Evolutionary conservation across 192 early-diverging fungal species (phyloP), one percentile per base, ranked within the genome.

Genomic region (Rhizophagus clarus): DNA sequence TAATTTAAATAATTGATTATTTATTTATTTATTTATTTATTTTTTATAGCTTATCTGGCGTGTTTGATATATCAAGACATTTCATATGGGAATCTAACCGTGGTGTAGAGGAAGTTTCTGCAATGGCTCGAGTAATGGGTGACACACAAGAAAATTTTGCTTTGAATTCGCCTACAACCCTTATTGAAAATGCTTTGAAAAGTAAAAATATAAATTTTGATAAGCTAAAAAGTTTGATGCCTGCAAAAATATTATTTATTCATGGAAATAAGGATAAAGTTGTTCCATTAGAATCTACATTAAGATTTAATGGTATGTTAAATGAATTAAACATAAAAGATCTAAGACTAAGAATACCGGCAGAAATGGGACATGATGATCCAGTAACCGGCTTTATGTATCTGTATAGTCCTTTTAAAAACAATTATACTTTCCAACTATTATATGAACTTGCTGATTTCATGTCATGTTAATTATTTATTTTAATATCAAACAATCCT

Each of bases 61-160:
- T 90, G 0, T 90, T 82, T 71, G 82, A 87, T 17, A 89, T 90
- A 34, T 72, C 76, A 20, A 76, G 81, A 60, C 89, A 90, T 76
- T 82, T 80, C n/a, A 64, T 84, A 12, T 85, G 88, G 76, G 89
- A 90, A 81, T 80, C 88, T 10, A 80, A 78, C 67, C 64, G 89
- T 26, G 88, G 89, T 11, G 84, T 90, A 1, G 89, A 90, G 74
- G 80, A 88, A 56, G 81, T 90, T 42, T 90, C 89, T 32, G 84
- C 87, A 51, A 87, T 90, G 88, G 84, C 74, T 20, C 84, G 89
- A n/a, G 87, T 82, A 12, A 90, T 90, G 89, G 89, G 51, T 77
- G 24, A 61, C 1, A 62, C 28, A 68, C 22, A 61, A 34, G 24
- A 61, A 37, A 68, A 1, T 34, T 42, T 83, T 63, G 74, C 73